phyloP scores from a whole-genome alignment of 108 stramenopile species.

The Chaetoceros muelleri region DNA sequence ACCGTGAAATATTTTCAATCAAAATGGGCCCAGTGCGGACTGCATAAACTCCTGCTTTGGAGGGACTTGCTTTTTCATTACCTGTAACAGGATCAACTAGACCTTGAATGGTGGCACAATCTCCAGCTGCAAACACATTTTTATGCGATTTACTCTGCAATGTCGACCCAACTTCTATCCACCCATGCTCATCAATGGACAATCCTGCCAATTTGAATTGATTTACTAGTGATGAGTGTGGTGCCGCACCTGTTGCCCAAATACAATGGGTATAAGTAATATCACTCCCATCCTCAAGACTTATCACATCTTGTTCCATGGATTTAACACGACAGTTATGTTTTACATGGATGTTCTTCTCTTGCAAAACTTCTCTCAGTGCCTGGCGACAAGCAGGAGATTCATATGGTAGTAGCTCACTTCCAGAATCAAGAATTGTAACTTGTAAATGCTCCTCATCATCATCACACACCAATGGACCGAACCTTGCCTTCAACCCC shows the following conservation, averaged over 20 bases:
- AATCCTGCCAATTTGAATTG: conserved; percentile 29
- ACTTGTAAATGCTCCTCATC: conserved; percentile 21
- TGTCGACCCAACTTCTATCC: conserved; percentile 61
- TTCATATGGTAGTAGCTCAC: conserved; percentile 43
- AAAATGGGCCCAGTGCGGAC: conserved; percentile 78
- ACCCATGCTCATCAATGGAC: conserved; percentile 49
- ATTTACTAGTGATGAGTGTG: conserved; percentile 32
- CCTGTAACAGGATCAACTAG: conserved; percentile 2
- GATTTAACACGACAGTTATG: conserved; percentile 36
- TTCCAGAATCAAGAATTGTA: conserved; percentile 53
- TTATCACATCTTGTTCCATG: conserved; percentile 17
- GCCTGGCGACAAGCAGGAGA: conserved; percentile 28
- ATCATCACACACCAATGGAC: conserved; percentile 14
- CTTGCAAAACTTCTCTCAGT: conserved; percentile 26
- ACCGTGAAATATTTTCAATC: conserved; percentile 52
- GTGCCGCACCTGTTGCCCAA: conserved; percentile 81
- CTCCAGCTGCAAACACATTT: conserved; percentile 77
- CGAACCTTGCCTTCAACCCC: conserved; percentile 62
- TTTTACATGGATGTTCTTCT: conserved; percentile 40
- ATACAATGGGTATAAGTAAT: conserved; percentile 62
- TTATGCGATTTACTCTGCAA: conserved; percentile 74
- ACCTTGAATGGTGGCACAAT: conserved; percentile 60
- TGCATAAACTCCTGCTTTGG: conserved; percentile 88
- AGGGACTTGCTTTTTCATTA: conserved; percentile 24
- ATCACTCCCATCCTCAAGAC: conserved; percentile 10